Conservation (phyloP, 441 rosid species). For the Erodium trifolium region DNA sequence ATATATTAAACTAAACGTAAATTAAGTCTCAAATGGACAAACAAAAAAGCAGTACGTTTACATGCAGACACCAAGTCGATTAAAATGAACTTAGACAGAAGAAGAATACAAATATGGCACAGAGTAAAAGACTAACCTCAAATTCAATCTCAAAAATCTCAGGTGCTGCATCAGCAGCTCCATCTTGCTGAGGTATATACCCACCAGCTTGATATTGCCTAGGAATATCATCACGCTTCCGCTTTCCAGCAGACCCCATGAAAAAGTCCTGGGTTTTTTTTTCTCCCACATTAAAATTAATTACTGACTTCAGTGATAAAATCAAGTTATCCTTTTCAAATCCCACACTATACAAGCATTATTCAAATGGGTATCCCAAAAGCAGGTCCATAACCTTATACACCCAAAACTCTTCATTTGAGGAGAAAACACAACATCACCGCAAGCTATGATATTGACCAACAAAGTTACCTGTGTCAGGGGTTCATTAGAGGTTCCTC, state of each 20-base stretch:
- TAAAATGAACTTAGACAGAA: constrained; percentile 1
- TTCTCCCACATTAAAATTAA: constrained; percentile 24
- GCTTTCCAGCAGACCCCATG: constrained; percentile 65
- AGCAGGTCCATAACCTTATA: too few relatives aligned
- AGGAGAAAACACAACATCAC: too few relatives aligned
- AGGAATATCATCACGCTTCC: constrained; percentile 85
- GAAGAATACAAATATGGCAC: constrained; percentile 28
- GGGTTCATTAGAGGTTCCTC: constrained; percentile 64
- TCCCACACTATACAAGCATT: too few relatives aligned
- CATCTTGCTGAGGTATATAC: constrained; percentile 93
- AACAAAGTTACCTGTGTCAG: constrained; percentile 53
- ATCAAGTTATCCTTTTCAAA: background rate
- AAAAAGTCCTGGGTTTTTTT: constrained; percentile 73
- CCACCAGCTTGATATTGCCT: constrained; percentile 72
- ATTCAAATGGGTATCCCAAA: too few relatives aligned
- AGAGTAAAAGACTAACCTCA: constrained; percentile 16
- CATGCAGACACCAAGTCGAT: background rate
- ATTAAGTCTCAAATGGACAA: constrained; percentile 15
- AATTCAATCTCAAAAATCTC: constrained; percentile 31
- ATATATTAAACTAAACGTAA: too few relatives aligned
- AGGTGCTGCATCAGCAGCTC: constrained; percentile 53
- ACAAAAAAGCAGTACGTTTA: constrained; percentile 17
- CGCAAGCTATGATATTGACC: too few relatives aligned
- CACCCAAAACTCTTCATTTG: too few relatives aligned
- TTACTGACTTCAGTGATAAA: constrained; percentile 11